These are phyloP conservation scores for Glebionis coronaria DNA, from an alignment of 129 eudicot genomes.

Conservation along the genomic window DNA sequence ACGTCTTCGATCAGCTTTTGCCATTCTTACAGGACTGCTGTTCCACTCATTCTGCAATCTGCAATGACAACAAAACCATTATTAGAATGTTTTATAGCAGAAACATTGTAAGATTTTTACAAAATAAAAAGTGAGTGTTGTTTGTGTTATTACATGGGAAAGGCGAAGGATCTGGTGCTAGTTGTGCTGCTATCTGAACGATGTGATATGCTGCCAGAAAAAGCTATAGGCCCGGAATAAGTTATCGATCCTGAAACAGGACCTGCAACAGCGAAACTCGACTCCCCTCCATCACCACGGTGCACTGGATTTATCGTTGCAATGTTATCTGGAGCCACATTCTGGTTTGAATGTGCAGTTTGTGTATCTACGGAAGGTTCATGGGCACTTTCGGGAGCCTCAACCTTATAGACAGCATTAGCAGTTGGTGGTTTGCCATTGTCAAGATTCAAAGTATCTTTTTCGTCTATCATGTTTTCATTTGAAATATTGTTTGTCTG, in stretches of 20 bases:
- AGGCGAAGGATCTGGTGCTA: constrained; percentile 91
- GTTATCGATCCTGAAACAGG: constrained; percentile 44
- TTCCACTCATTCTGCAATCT: constrained; percentile 83
- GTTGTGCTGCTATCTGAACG: constrained; percentile 95
- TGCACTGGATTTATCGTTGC: constrained; percentile 17
- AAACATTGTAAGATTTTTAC: background rate
- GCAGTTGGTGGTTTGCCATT: constrained; percentile 24
- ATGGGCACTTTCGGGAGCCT: constrained; percentile 19
- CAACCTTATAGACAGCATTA: constrained; percentile 8
- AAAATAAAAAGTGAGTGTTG: background rate
- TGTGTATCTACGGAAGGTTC: constrained; percentile 18
- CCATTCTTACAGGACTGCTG: constrained; percentile 91
- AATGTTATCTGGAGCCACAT: constrained; percentile 24
- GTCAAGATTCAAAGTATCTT: constrained; percentile 39
- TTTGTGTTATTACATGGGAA: constrained; percentile 65
- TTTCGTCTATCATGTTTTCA: constrained; percentile 29
- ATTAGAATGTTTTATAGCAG: no score
- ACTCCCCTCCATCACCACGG: constrained; percentile 57
- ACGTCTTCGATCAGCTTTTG: constrained; percentile 57
- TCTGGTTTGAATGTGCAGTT: constrained; percentile 25
- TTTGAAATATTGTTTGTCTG: background rate
- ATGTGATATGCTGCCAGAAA: constrained; percentile 70
- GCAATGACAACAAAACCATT: constrained; percentile 16
- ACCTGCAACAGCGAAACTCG: constrained; percentile 60
- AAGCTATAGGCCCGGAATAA: constrained; percentile 40